Evolutionary conservation across 2,329 filamentous ascomycete species (phyloP), one percentile per base, ranked within the genome.

Genomic region (Xylariaceae sp.): DNA sequence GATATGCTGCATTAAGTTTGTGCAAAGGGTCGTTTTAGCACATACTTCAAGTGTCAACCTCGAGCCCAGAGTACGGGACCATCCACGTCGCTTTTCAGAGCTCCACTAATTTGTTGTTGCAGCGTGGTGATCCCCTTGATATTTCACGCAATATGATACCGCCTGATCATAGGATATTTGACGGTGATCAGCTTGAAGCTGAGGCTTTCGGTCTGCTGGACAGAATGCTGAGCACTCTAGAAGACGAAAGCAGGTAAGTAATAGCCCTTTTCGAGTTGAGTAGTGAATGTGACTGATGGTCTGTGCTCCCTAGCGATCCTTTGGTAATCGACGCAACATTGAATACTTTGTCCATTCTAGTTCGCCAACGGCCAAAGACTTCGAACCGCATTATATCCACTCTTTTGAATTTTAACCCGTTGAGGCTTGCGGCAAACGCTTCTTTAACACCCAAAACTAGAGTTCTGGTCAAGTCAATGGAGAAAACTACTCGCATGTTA

Each of bases 1-100:
- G 64, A 86, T 97, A 70, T 95, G 91, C 77, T 97, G 94, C 75
- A 87, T 97, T 79, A 99, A 99, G 72, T 99, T 99, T 71, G 87
- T 90, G 36, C 92, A 99, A 74, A 85, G 89, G 59, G 89, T 97
- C 42, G 88, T 99, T 42, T 81, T 96, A 61, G 89, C 91, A 16
- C 92, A 99, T 72, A 96, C 90, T 10, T 85, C 86, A n/a, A 89
- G 89, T 44, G 75, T 86, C 54, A 88, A 89, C 62, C 78, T 84
- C 52, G 92, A 97, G 68, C 87, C 88, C 62, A 85, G 89, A 76
- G 89, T 96, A 81, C 70, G 82, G 45, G 26, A 40, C 39, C 42
- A 36, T 44, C 29, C 13, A 29, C 29, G 18, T 19, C 15, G 10
- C n/a, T 26, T 48, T 21, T 12, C 16, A 34, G 16, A 13, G 18